These are phyloP conservation scores for Stenogyne calaminthoides DNA, from an alignment of 305 asterid genomes.

Conservation along the genomic window DNA sequence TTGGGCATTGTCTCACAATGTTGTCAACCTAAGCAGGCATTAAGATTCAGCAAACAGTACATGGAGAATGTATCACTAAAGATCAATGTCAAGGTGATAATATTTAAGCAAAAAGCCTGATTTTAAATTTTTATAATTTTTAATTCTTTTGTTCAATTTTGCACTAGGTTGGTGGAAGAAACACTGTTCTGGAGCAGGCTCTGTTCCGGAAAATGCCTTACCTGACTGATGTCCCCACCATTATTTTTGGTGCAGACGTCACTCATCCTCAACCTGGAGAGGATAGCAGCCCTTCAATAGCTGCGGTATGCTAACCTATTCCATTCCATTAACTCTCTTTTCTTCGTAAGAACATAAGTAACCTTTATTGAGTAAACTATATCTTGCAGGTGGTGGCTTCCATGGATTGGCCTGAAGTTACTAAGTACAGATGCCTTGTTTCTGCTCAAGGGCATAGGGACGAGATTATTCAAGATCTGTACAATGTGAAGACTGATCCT, in stretches of 20 bases:
- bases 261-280: slow-evolving; percentile 93
- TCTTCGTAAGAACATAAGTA: background rate
- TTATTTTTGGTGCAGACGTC: slow-evolving; percentile 90
- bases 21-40: slow-evolving; percentile 57
- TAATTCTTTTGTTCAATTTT: background rate
- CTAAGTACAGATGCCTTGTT: slow-evolving; percentile 70
- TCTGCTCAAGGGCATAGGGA: slow-evolving; percentile 75
- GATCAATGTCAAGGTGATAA: slow-evolving; percentile 78
- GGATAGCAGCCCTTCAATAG: slow-evolving; percentile 78
- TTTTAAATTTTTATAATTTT: background rate
- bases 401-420: slow-evolving; percentile 89
- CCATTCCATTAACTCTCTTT: background rate
- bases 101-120: background rate
- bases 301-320: slow-evolving; percentile 53
- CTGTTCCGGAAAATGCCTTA: slow-evolving; percentile 31
- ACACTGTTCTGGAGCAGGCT: slow-evolving; percentile 54
- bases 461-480: slow-evolving; percentile 76
- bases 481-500: slow-evolving; percentile 34
- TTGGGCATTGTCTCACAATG: slow-evolving; percentile 91
- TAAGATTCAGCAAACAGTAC: slow-evolving; percentile 43
- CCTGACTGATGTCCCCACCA: slow-evolving; percentile 61
- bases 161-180: slow-evolving; percentile 77
- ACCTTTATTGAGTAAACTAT: background rate
- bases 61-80: slow-evolving; percentile 77
- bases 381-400: slow-evolving; percentile 83